Percentiles rank a stretch among this genome's conserved stretches.
These are phyloP conservation scores for Bipolaris zeicola DNA, from an alignment of 2,329 filamentous ascomycete species.

Conservation along the genomic window DNA sequence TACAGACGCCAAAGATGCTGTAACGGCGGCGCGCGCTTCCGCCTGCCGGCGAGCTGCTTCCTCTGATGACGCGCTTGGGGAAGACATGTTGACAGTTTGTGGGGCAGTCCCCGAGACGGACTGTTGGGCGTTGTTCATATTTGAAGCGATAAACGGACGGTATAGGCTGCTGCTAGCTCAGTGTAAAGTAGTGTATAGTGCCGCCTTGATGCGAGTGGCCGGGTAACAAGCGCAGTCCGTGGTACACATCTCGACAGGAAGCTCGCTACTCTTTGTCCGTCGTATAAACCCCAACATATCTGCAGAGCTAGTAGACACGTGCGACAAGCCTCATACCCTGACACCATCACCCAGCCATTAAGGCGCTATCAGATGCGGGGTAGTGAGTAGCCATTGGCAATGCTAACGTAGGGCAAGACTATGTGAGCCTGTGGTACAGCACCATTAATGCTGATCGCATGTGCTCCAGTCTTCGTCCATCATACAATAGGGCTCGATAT, in stretches of 20 bases:
- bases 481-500: not conserved
- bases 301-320: conserved; percentile 10
- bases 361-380: not conserved
- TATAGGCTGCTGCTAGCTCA: conserved; percentile 13
- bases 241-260: not conserved
- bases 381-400: not conserved
- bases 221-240: not conserved
- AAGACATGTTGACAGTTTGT: conserved; percentile 30
- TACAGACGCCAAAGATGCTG: conserved; percentile 58
- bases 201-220: conserved; percentile 30
- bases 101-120: not conserved
- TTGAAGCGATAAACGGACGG: not conserved
- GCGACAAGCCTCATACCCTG: not conserved
- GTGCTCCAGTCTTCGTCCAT: not conserved
- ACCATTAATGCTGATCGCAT: not conserved
- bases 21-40: conserved; percentile 59
- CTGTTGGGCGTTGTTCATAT: not conserved
- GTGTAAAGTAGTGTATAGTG: conserved; percentile 33
- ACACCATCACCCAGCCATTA: not conserved
- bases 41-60: conserved; percentile 46
- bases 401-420: not conserved
- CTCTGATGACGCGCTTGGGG: conserved; percentile 23
- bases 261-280: conserved; percentile 1
- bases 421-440: not conserved
- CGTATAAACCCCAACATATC: conserved; percentile 5